Percentiles rank a stretch among this genome's conserved stretches.
Conservation (phyloP, 345 rosid species). For the Raphanus sativus region DNA sequence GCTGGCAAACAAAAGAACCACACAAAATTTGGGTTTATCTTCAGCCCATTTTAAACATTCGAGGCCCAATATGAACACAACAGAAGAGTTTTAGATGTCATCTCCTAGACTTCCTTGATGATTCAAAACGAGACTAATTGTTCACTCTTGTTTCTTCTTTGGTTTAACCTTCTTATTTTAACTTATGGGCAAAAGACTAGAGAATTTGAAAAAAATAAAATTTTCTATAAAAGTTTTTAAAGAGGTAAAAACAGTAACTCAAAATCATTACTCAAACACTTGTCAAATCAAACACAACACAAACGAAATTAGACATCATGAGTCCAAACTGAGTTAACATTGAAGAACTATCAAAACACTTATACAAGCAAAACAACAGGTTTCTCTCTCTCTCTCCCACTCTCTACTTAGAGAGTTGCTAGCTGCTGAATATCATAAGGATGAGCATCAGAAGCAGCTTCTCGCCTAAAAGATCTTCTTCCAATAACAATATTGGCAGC, state of each 20-base stretch:
- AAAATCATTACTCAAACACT: conserved; percentile 36
- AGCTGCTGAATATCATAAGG: conserved; percentile 60
- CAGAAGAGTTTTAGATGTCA: neutral
- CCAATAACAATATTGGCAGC: conserved; percentile 56
- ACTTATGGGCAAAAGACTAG: neutral
- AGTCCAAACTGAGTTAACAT: conserved; percentile 8
- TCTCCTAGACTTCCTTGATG: neutral
- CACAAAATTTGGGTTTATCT: conserved; percentile 12
- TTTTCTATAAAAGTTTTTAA: neutral
- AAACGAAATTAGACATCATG: conserved; percentile 12
- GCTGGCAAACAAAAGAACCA: conserved; percentile 33
- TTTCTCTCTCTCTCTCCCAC: neutral
- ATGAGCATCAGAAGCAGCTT: conserved; percentile 55
- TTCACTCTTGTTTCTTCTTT: neutral
- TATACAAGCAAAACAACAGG: conserved; percentile 8
- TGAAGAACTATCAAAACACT: conserved; percentile 27
- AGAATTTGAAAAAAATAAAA: neutral
- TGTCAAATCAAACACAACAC: conserved; percentile 30
- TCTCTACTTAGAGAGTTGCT: conserved; percentile 43
- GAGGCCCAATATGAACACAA: conserved; percentile 18
- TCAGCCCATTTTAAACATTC: neutral
- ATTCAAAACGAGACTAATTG: neutral
- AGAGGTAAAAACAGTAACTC: neutral
- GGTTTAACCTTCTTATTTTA: neutral
- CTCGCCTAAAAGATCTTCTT: conserved; percentile 52